These are phyloP conservation scores for Sporothrix brunneoviolacea DNA, from an alignment of 2,329 filamentous ascomycete species.

Conservation along the genomic window DNA sequence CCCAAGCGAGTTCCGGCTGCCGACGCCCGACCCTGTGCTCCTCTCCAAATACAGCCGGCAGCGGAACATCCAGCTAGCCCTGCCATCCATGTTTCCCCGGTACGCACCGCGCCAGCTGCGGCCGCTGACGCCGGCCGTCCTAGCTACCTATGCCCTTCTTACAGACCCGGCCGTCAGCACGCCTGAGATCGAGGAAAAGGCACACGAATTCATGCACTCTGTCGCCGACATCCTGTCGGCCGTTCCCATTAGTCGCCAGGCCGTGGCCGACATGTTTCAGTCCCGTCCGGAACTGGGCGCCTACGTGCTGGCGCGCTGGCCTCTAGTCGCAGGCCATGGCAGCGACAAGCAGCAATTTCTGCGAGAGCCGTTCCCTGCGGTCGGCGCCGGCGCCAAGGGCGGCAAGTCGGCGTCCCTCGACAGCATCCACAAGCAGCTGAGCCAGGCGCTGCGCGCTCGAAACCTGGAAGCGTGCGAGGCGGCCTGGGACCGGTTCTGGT, in stretches of 20 bases:
- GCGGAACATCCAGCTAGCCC: conserved; percentile 23
- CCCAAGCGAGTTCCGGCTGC: conserved; percentile 14
- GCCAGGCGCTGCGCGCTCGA: conserved; percentile 23
- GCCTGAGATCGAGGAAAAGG: conserved; percentile 16
- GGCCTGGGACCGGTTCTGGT: conserved; percentile 27
- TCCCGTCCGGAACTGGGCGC: conserved; percentile 17
- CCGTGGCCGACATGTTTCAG: conserved; percentile 19
- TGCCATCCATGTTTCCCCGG: conserved; percentile 30
- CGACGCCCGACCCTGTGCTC: conserved; percentile 8
- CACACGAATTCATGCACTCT: conserved; percentile 22
- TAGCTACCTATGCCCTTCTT: conserved; percentile 34
- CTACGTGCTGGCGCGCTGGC: conserved; percentile 19
- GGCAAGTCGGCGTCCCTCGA: background rate
- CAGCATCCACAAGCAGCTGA: conserved; percentile 22
- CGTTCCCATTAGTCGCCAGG: conserved; percentile 8
- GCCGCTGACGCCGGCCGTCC: conserved; percentile 27
- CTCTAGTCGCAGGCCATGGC: background rate
- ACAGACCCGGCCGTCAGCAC: conserved; percentile 25
- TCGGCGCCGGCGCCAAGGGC: too few species aligned
- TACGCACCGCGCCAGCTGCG: conserved; percentile 22
- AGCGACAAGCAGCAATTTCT: background rate
- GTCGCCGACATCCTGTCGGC: conserved; percentile 19
- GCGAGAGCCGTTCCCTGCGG: background rate
- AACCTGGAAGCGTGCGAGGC: conserved; percentile 21
- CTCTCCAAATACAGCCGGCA: conserved; percentile 12